phyloP scores from a whole-genome alignment of 2,329 filamentous ascomycete species.

The Aspergillus aculeatinus region DNA sequence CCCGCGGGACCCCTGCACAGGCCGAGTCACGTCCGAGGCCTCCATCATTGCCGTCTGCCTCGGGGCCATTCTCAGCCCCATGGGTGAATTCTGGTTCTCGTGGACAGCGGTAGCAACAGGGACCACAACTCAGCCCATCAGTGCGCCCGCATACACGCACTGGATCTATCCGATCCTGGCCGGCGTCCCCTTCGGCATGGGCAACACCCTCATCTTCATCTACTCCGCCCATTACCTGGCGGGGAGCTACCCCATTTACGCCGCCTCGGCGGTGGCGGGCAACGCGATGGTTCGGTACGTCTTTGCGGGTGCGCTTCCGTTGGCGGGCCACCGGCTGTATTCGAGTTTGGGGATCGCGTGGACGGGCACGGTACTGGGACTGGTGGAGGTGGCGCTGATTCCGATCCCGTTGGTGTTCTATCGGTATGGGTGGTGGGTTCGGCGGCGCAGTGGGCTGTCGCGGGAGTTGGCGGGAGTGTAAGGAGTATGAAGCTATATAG shows the following conservation, averaged over 20 bases:
- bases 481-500: too few species aligned
- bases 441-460: too few species aligned
- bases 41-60: too few species aligned
- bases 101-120: too few species aligned
- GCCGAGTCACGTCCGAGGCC: too few species aligned
- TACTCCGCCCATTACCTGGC: constrained; percentile 74
- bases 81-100: too few species aligned
- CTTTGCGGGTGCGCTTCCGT: constrained; percentile 63
- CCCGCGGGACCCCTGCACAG: too few species aligned
- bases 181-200: constrained; percentile 69
- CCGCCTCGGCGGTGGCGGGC: constrained; percentile 70
- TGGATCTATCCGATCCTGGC: constrained; percentile 72
- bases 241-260: constrained; percentile 68
- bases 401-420: constrained; percentile 48
- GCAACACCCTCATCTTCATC: constrained; percentile 71
- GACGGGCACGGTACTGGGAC: constrained; percentile 62
- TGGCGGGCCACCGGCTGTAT: constrained; percentile 61
- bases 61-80: too few species aligned
- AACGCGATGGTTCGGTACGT: constrained; percentile 69
- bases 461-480: too few species aligned
- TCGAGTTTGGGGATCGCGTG: constrained; percentile 63
- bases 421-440: constrained; percentile 20
- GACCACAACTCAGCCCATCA: too few species aligned
- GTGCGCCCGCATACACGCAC: constrained; percentile 42
- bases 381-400: constrained; percentile 27